A percentile compares a stretch with the other conserved stretches of the same genome.
phyloP scores from a whole-genome alignment of 257 asterid genomes.

The Solanum chilense region DNA sequence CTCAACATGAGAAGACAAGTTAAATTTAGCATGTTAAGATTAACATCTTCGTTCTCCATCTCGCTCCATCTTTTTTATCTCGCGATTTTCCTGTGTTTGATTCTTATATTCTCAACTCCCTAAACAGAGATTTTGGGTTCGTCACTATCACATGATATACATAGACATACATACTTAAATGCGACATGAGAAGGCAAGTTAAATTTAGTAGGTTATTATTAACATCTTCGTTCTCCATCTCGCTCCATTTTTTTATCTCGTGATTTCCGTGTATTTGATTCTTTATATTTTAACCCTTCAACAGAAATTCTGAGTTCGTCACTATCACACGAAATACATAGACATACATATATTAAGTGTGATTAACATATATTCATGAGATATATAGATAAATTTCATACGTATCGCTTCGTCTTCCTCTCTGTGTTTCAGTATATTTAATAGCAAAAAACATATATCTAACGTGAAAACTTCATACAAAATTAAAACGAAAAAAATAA shows the following conservation, averaged over 20 bases:
- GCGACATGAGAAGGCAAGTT: neutral
- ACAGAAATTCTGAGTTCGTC: neutral
- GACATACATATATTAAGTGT: too few relatives aligned
- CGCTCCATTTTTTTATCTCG: neutral
- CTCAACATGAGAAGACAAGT: neutral
- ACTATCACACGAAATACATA: neutral
- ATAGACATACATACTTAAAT: too few relatives aligned
- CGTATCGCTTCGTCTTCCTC: neutral
- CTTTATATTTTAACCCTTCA: neutral
- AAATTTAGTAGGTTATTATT: neutral
- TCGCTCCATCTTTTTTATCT: neutral
- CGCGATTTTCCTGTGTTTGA: neutral
- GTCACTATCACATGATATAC: neutral
- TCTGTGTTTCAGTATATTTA: neutral
- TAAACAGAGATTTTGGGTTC: neutral
- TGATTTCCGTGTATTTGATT: neutral
- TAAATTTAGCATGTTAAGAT: neutral
- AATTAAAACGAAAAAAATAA: too few relatives aligned
- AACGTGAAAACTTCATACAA: neutral
- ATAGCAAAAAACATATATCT: too few relatives aligned
- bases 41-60: neutral
- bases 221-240: neutral
- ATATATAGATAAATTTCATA: too few relatives aligned
- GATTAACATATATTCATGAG: neutral
- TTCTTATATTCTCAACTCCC: neutral